Evolutionary conservation across 345 rosid species (phyloP).

Genomic region (Aquilaria malaccensis): DNA sequence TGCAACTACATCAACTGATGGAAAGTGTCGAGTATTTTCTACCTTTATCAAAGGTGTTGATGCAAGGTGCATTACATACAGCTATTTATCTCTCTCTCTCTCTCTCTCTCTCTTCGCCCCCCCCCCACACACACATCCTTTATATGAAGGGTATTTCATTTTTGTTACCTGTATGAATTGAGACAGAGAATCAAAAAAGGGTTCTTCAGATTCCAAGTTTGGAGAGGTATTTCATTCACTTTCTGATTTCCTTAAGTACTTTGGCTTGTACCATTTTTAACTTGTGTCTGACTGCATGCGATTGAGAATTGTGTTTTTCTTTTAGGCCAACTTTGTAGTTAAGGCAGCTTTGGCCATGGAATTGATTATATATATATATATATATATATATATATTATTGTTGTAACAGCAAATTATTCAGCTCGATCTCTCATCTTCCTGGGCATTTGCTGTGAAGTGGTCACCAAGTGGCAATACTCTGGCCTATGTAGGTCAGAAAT

Average conservation of each 20-base stretch:
- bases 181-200: conserved; percentile 64
- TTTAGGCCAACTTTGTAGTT: not conserved
- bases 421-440: conserved; percentile 96
- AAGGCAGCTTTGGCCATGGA: not conserved
- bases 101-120: too few species aligned
- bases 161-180: conserved; percentile 14
- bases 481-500: conserved; percentile 90
- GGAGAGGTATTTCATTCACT: conserved; percentile 69
- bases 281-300: too few species aligned
- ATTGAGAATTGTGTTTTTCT: not conserved
- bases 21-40: conserved; percentile 92
- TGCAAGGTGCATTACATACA: conserved; percentile 45
- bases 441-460: conserved; percentile 99
- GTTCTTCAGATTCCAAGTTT: conserved; percentile 74
- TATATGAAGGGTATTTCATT: conserved; percentile 16
- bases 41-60: conserved; percentile 99
- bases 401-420: conserved; percentile 84
- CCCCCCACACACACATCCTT: not conserved
- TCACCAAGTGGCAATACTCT: conserved; percentile 96
- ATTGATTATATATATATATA: not conserved
- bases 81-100: not conserved
- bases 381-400: conserved; percentile 9
- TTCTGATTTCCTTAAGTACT: not conserved
- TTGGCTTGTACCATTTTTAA: not conserved
- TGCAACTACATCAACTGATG: conserved; percentile 96